Evolutionary conservation across 2,329 filamentous ascomycete species (phyloP).

Genomic region (Colletotrichum tofieldiae): DNA sequence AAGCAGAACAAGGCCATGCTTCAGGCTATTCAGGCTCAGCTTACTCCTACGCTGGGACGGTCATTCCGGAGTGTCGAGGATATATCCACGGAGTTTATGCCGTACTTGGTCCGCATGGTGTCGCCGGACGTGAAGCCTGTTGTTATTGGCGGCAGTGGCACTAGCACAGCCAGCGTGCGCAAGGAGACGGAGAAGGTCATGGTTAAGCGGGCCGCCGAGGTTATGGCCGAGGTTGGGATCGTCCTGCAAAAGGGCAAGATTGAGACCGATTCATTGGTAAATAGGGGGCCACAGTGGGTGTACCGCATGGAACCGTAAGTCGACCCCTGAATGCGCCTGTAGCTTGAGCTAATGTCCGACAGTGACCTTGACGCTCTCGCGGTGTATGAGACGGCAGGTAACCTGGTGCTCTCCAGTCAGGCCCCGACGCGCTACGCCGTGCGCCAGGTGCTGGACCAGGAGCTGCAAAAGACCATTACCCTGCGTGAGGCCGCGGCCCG

Average conservation of each 20-base stretch:
- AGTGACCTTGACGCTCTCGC: slow-evolving; percentile 84
- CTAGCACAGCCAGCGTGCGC: slow-evolving; percentile 85
- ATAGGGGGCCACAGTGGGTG: slow-evolving; percentile 80
- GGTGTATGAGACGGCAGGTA: slow-evolving; percentile 78
- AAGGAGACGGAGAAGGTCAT: slow-evolving; percentile 88
- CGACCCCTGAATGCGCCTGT: slow-evolving; percentile 4
- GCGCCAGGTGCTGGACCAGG: slow-evolving; percentile 92
- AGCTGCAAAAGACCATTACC: slow-evolving; percentile 82
- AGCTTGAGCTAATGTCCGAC: slow-evolving; percentile 22
- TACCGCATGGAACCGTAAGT: slow-evolving; percentile 96
- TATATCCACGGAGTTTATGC: slow-evolving; percentile 86
- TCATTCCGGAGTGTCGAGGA: slow-evolving; percentile 85
- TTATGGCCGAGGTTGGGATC: slow-evolving; percentile 88
- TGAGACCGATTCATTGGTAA: slow-evolving; percentile 75
- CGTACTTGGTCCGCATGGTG: slow-evolving; percentile 87
- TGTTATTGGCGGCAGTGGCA: slow-evolving; percentile 80
- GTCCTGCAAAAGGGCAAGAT: slow-evolving; percentile 86
- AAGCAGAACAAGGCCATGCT: slow-evolving; percentile 85
- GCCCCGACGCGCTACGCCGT: slow-evolving; percentile 92
- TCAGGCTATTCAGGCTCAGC: slow-evolving; percentile 79
- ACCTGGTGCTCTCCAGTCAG: slow-evolving; percentile 68
- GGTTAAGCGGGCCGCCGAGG: slow-evolving; percentile 83
- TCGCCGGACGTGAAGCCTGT: slow-evolving; percentile 94
- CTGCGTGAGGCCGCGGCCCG: slow-evolving; percentile 77
- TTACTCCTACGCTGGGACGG: slow-evolving; percentile 80